These are phyloP conservation scores for Pulveroboletus ravenelii DNA, from an alignment of 768 basidiomycete species.

Conservation along the genomic window DNA sequence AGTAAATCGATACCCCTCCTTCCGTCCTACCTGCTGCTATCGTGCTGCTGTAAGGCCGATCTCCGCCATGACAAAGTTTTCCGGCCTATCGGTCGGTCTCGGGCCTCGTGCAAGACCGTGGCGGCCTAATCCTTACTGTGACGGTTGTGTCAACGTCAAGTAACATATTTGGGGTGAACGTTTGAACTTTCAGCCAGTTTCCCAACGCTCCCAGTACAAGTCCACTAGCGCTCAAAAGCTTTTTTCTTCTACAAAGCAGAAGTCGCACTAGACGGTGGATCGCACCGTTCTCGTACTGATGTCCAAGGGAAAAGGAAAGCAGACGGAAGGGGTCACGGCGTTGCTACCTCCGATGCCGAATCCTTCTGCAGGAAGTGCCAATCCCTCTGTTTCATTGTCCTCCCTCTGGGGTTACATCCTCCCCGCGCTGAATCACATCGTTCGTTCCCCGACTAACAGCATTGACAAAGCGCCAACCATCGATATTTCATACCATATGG, in stretches of 20 bases:
- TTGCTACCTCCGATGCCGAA: conserved; percentile 41
- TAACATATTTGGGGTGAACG: conserved; percentile 5
- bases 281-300: conserved; percentile 10
- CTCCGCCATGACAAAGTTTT: conserved; percentile 3
- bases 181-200: not conserved
- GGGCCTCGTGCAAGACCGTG: conserved; percentile 6
- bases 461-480: conserved; percentile 61
- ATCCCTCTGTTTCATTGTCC: conserved; percentile 68
- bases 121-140: not conserved
- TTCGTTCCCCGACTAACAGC: conserved; percentile 62
- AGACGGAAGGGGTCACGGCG: conserved; percentile 14
- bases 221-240: conserved; percentile 3
- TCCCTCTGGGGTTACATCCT: conserved; percentile 72
- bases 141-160: conserved; percentile 7
- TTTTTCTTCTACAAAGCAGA: not conserved
- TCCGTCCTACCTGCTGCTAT: not conserved
- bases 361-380: conserved; percentile 60
- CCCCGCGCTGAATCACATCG: conserved; percentile 73
- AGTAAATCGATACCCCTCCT: not conserved
- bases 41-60: not conserved
- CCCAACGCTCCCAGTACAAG: conserved; percentile 1
- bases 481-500: conserved; percentile 68
- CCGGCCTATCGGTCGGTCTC: conserved; percentile 8
- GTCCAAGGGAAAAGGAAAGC: conserved; percentile 32
- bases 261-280: not conserved